These are phyloP conservation scores for Phlyctochytrium planicorne DNA, from an alignment of 192 early-diverging fungal species.

Conservation along the genomic window DNA sequence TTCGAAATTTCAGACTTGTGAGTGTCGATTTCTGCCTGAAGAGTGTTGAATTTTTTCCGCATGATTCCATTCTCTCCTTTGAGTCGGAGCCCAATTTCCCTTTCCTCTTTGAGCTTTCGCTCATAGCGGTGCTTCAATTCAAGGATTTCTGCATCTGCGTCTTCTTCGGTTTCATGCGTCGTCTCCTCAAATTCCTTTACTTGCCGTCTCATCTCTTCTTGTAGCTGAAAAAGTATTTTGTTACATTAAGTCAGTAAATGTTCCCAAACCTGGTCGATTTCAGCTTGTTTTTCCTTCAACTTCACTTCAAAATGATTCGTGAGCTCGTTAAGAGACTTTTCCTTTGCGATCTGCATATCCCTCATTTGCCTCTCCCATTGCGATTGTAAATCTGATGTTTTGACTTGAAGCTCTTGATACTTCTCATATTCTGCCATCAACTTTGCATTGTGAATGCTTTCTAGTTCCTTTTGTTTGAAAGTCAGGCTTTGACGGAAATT, in stretches of 20 bases:
- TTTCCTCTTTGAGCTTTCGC: conserved; percentile 55
- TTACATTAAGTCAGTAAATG: too few relatives aligned
- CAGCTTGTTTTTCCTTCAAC: conserved; percentile 52
- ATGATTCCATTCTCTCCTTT: conserved; percentile 69
- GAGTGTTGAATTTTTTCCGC: conserved; percentile 65
- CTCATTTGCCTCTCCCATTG: conserved; percentile 59
- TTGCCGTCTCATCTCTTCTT: conserved; percentile 53
- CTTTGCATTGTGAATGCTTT: conserved; percentile 53
- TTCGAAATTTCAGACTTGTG: conserved; percentile 62
- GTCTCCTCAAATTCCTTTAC: conserved; percentile 57
- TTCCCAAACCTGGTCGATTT: conserved; percentile 61
- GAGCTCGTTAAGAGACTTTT: conserved; percentile 49
- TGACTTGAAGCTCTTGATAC: conserved; percentile 53
- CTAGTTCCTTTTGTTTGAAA: conserved; percentile 39
- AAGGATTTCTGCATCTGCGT: conserved; percentile 60
- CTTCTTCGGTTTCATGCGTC: conserved; percentile 56
- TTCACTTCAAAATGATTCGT: conserved; percentile 55
- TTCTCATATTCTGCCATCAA: conserved; percentile 66
- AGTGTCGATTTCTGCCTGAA: conserved; percentile 60
- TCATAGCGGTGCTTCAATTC: conserved; percentile 59
- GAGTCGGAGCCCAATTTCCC: conserved; percentile 56
- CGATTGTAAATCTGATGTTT: conserved; percentile 48
- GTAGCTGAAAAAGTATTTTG: conserved; percentile 46
- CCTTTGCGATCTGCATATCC: conserved; percentile 51
- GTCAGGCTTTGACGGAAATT: conserved; percentile 13